Conservation (phyloP, 352 stramenopile species). For the Lagenidium giganteum region DNA sequence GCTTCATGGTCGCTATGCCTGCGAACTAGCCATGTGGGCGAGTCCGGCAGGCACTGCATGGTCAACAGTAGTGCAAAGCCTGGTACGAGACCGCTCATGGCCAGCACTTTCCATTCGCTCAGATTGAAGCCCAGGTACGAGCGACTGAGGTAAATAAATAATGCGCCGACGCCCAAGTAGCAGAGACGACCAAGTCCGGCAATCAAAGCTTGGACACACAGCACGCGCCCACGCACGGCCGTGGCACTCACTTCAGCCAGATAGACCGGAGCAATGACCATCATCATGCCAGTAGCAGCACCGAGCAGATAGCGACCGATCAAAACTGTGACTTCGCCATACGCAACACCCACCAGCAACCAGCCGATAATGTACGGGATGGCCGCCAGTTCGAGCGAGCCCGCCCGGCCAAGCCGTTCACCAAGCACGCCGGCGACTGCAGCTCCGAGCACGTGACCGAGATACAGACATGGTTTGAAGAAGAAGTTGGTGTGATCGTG, state of each 20-base stretch:
- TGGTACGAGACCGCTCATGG: slow-evolving; percentile 30
- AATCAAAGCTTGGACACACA: slow-evolving; percentile 26
- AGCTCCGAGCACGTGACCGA: slow-evolving; percentile 48
- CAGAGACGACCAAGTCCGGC: slow-evolving; percentile 24
- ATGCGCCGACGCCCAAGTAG: slow-evolving; percentile 41
- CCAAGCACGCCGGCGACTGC: slow-evolving; percentile 36
- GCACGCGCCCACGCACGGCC: slow-evolving; percentile 38
- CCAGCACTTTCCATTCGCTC: slow-evolving; percentile 59
- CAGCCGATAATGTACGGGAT: slow-evolving; percentile 61
- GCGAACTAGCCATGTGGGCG: slow-evolving; percentile 54
- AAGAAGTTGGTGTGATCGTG: slow-evolving; percentile 61
- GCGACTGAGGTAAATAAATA: slow-evolving; percentile 50
- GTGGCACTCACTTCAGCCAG: slow-evolving; percentile 53
- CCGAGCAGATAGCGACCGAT: slow-evolving; percentile 54
- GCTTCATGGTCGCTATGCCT: slow-evolving; percentile 50
- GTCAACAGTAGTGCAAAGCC: slow-evolving; percentile 37
- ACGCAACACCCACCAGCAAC: slow-evolving; percentile 48
- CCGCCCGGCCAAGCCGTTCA: slow-evolving; percentile 43
- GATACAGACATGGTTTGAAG: slow-evolving; percentile 41
- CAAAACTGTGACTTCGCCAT: slow-evolving; percentile 46
- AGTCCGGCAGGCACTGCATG: slow-evolving; percentile 57
- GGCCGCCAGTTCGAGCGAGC: slow-evolving; percentile 48
- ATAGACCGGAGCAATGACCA: slow-evolving; percentile 50
- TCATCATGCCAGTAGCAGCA: slow-evolving; percentile 37
- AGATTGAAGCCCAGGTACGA: slow-evolving; percentile 59